phyloP scores from a whole-genome alignment of 441 rosid genomes.

The Erodium trifolium region DNA sequence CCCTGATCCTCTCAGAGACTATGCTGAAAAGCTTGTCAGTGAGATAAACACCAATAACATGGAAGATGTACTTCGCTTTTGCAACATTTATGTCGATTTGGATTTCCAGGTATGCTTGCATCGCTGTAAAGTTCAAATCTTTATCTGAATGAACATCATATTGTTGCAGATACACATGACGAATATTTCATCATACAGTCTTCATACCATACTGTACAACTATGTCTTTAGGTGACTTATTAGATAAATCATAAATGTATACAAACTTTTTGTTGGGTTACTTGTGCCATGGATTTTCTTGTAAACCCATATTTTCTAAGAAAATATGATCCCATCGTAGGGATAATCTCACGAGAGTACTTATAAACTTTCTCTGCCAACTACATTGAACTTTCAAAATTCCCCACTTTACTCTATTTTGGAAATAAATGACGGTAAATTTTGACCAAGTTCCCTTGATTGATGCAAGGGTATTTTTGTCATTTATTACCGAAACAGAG shows the following conservation, averaged over 20 bases:
- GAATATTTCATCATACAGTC: background rate
- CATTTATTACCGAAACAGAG: too few species aligned
- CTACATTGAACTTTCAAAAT: too few species aligned
- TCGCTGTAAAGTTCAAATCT: slow-evolving; percentile 4
- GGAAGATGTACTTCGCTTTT: slow-evolving; percentile 77
- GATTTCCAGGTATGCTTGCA: slow-evolving; percentile 63
- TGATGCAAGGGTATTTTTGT: too few species aligned
- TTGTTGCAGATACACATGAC: background rate
- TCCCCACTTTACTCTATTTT: too few species aligned
- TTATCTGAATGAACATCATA: background rate
- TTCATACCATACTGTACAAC: background rate
- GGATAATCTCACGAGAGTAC: too few species aligned
- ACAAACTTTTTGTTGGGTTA: background rate
- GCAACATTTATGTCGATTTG: slow-evolving; percentile 67
- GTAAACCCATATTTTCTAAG: background rate
- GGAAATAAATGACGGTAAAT: too few species aligned
- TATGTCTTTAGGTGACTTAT: background rate
- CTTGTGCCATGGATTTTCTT: background rate
- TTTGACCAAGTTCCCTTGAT: too few species aligned
- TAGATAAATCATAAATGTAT: background rate
- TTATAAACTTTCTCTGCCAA: too few species aligned
- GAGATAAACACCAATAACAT: slow-evolving; percentile 61
- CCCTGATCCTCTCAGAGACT: slow-evolving; percentile 78
- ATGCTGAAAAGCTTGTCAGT: slow-evolving; percentile 55
- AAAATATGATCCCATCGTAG: background rate